These are phyloP conservation scores for Vickermania spadyakhi DNA, from an alignment of 208 protist genomes.

Conservation along the genomic window DNA sequence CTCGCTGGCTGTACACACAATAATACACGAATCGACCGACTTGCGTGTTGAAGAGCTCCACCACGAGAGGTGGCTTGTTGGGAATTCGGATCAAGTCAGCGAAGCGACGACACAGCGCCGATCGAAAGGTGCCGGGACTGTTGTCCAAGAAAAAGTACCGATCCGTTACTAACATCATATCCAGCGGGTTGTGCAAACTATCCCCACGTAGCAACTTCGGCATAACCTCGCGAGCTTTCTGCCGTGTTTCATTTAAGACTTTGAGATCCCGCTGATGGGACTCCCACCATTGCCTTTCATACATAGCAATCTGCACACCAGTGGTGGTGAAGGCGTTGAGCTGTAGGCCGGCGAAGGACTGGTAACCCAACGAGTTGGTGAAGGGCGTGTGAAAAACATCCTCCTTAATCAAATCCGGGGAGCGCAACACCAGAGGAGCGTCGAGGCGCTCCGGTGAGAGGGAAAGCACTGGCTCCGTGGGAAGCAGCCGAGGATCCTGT, in stretches of 20 bases:
- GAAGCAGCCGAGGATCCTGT: no score
- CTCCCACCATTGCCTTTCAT: not conserved
- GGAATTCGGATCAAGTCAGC: not conserved
- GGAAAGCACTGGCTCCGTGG: no score
- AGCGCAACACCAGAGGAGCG: not conserved
- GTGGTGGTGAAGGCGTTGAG: conserved; percentile 1
- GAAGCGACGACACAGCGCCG: not conserved
- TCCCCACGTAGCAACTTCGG: not conserved
- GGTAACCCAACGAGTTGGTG: not conserved
- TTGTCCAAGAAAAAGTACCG: not conserved
- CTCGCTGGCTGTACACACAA: not conserved
- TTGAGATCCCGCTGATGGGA: not conserved
- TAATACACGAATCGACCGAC: not conserved
- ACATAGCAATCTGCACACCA: not conserved
- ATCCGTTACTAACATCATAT: not conserved
- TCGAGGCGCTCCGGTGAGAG: no score
- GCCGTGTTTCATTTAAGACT: not conserved
- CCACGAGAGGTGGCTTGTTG: not conserved
- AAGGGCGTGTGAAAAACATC: not conserved
- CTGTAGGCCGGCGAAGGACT: not conserved
- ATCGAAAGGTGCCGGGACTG: not conserved
- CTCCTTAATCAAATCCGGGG: not conserved
- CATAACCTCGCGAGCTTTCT: not conserved
- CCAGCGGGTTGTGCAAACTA: not conserved
- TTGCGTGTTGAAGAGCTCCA: not conserved